Percentiles rank a stretch among this genome's conserved stretches.
Evolutionary conservation across 2,329 filamentous ascomycete genomes (phyloP).

Genomic region (Periconia sp.): DNA sequence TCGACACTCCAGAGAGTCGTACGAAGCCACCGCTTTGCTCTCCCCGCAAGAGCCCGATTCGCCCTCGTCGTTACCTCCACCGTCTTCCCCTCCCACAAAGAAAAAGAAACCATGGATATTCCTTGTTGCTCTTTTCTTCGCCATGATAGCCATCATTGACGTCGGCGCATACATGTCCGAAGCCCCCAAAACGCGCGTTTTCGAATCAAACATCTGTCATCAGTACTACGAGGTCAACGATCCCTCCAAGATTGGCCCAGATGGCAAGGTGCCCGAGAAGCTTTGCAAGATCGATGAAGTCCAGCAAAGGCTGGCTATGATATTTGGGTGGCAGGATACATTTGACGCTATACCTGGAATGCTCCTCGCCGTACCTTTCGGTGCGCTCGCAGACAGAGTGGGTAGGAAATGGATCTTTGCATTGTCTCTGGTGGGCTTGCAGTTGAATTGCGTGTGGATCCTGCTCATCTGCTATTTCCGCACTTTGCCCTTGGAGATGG

Average conservation of each 20-base stretch:
- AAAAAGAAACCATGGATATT: conserved; percentile 35
- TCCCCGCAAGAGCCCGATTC: conserved; percentile 9
- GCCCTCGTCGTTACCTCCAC: background rate
- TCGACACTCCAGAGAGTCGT: background rate
- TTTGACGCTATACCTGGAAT: conserved; percentile 50
- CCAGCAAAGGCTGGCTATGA: conserved; percentile 52
- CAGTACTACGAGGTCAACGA: conserved; percentile 48
- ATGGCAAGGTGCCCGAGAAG: conserved; percentile 50
- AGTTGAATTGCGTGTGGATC: conserved; percentile 34
- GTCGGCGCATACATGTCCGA: conserved; percentile 48
- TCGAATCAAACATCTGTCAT: conserved; percentile 52
- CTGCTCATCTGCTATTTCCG: conserved; percentile 39
- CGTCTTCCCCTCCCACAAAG: background rate
- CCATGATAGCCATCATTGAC: conserved; percentile 49
- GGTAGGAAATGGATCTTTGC: conserved; percentile 51
- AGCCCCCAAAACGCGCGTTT: conserved; percentile 51
- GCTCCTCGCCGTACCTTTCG: conserved; percentile 52
- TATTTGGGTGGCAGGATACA: conserved; percentile 53
- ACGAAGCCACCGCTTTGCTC: conserved; percentile 13
- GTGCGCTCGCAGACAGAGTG: conserved; percentile 51
- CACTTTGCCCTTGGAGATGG: conserved; percentile 47
- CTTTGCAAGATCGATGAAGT: conserved; percentile 53
- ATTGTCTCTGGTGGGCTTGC: conserved; percentile 47
- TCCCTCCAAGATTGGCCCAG: conserved; percentile 44
- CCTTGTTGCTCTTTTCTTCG: conserved; percentile 39